phyloP scores from a whole-genome alignment of 495 filamentous ascomycete species.

The Penicillium diatomitis region DNA sequence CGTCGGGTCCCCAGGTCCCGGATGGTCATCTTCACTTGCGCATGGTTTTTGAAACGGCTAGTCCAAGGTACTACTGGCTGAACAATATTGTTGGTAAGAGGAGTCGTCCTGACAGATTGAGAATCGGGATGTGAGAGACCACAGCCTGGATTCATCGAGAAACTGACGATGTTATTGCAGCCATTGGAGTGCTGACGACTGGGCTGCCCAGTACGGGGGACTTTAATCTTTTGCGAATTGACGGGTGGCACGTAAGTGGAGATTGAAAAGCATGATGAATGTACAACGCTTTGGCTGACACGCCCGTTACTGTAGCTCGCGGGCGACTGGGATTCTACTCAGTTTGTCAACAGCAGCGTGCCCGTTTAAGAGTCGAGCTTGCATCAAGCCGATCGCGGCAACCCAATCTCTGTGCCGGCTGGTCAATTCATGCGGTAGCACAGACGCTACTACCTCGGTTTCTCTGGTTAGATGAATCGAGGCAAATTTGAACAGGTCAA shows the following conservation, averaged over 20 bases:
- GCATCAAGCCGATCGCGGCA: not conserved
- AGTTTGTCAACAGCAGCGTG: not conserved
- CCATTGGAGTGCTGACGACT: constrained; percentile 18
- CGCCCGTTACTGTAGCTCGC: constrained; percentile 4
- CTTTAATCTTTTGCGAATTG: constrained; percentile 15
- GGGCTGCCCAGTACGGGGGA: not conserved
- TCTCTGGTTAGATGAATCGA: too few relatives aligned
- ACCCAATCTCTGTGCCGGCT: too few relatives aligned
- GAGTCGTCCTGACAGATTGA: too few relatives aligned
- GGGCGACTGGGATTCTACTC: constrained; percentile 12
- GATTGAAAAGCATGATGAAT: not conserved
- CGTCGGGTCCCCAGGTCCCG: constrained; percentile 14
- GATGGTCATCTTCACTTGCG: constrained; percentile 20
- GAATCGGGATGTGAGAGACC: too few relatives aligned
- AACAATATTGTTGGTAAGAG: constrained; percentile 23
- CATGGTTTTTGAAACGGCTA: constrained; percentile 20
- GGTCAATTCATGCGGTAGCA: too few relatives aligned
- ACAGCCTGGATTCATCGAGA: too few relatives aligned
- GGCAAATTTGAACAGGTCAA: too few relatives aligned
- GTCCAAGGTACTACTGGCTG: constrained; percentile 25
- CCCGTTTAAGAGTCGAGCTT: not conserved
- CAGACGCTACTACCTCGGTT: too few relatives aligned
- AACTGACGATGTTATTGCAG: constrained; percentile 1
- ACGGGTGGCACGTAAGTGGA: constrained; percentile 26
- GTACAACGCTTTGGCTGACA: not conserved